Conservation (phyloP, 208 protist species). For the Acanthamoeba sp. region DNA sequence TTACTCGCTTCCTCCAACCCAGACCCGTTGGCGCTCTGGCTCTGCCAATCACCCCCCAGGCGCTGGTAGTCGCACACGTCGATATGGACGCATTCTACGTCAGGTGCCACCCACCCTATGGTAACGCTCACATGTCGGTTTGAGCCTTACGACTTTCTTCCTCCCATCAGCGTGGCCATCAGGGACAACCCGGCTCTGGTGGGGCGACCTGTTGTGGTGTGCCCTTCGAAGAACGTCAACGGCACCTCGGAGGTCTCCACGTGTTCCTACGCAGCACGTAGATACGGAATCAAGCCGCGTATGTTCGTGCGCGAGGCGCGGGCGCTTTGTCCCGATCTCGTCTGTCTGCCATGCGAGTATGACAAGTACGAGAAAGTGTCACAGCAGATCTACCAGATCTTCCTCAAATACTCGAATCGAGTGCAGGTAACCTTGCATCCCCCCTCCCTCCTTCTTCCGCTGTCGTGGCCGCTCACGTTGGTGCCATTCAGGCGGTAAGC, state of each 20-base stretch:
- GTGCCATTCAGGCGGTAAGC: conserved; percentile 27
- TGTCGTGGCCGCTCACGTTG: background rate
- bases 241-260: conserved; percentile 56
- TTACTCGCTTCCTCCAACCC: background rate
- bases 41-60: background rate
- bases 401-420: conserved; percentile 51
- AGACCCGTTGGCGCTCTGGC: background rate
- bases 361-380: conserved; percentile 69
- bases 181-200: conserved; percentile 31
- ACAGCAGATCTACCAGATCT: conserved; percentile 71
- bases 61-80: conserved; percentile 25
- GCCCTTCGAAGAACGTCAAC: conserved; percentile 63
- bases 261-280: conserved; percentile 34
- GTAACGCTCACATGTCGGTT: too few species aligned
- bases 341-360: conserved; percentile 67
- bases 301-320: conserved; percentile 67
- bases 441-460: background rate
- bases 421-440: conserved; percentile 26
- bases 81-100: conserved; percentile 73
- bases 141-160: too few species aligned
- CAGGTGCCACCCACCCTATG: background rate
- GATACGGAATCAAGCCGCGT: conserved; percentile 63
- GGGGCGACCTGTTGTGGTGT: conserved; percentile 31
- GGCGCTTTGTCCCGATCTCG: conserved; percentile 45
- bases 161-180: conserved; percentile 10